These are phyloP conservation scores for Venturiaceae sp. DNA, from an alignment of 2,329 filamentous ascomycete species.

Conservation along the genomic window DNA sequence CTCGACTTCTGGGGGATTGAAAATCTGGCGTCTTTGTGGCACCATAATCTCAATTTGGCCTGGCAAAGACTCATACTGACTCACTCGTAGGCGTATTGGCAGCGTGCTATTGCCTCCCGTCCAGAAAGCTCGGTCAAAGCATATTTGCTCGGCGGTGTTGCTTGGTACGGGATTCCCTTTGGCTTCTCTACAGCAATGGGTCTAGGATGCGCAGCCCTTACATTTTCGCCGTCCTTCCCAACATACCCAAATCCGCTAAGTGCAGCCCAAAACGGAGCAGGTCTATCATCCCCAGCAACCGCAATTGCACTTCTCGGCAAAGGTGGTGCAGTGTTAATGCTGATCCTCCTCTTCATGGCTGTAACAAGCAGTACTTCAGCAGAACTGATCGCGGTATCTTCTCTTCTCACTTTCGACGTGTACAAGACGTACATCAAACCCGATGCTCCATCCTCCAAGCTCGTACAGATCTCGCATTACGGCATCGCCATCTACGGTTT, in stretches of 20 bases:
- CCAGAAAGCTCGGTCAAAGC: slow-evolving; percentile 32
- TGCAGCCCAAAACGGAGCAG: slow-evolving; percentile 23
- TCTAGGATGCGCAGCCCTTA: slow-evolving; percentile 24
- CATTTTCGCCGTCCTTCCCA: slow-evolving; percentile 16
- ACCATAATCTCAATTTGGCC: no score
- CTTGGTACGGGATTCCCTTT: slow-evolving; percentile 28
- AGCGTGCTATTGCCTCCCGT: slow-evolving; percentile 32
- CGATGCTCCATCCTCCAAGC: slow-evolving; percentile 18
- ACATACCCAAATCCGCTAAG: slow-evolving; percentile 22
- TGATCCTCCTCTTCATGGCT: slow-evolving; percentile 31
- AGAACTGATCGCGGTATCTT: slow-evolving; percentile 44
- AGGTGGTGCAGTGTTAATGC: slow-evolving; percentile 25
- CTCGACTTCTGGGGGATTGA: no score
- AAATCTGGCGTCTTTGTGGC: no score
- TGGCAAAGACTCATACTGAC: background rate
- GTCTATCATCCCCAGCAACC: slow-evolving; percentile 28
- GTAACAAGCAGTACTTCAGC: slow-evolving; percentile 40
- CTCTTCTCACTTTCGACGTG: slow-evolving; percentile 45
- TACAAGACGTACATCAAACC: slow-evolving; percentile 43
- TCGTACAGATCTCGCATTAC: slow-evolving; percentile 13
- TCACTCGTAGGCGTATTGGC: slow-evolving; percentile 27
- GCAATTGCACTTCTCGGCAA: slow-evolving; percentile 28
- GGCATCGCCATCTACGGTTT: slow-evolving; percentile 14
- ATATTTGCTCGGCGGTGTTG: slow-evolving; percentile 32
- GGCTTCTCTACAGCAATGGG: slow-evolving; percentile 27